Conservation (phyloP, 2,329 filamentous ascomycete species). For the Fusarium tanahbumbuense region DNA sequence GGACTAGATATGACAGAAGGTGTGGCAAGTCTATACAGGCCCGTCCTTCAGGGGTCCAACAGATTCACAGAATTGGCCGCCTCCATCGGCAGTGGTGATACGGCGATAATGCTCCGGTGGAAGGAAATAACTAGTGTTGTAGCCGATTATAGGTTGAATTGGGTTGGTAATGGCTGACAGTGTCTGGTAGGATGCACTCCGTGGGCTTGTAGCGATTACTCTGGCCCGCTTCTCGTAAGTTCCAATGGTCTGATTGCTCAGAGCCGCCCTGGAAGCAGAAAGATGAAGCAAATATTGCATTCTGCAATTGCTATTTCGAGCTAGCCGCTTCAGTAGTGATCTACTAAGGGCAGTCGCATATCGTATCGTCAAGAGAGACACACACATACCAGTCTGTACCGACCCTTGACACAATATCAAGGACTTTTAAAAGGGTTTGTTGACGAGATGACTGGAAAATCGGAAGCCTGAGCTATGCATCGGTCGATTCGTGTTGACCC, state of each 20-base stretch:
- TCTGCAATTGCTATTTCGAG: too few species aligned
- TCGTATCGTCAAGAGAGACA: neutral
- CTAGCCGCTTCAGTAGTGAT: neutral
- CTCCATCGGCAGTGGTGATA: neutral
- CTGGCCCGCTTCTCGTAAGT: neutral
- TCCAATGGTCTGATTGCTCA: neutral
- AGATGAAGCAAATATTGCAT: too few species aligned
- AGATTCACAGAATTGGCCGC: neutral
- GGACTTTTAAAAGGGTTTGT: too few species aligned
- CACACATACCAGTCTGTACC: neutral
- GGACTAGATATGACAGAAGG: too few species aligned
- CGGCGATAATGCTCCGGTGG: neutral
- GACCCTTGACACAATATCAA: too few species aligned
- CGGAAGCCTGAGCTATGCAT: too few species aligned
- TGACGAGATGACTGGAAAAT: too few species aligned
- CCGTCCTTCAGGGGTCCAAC: neutral
- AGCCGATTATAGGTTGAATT: neutral
- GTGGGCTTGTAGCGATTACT: neutral
- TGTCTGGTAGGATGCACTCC: neutral
- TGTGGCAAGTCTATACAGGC: neutral
- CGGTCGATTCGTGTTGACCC: neutral
- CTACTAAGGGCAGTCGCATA: neutral
- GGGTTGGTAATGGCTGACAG: neutral
- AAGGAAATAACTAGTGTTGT: neutral
- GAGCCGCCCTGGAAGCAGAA: neutral